Evolutionary conservation across 2,329 filamentous ascomycete species (phyloP).

Genomic region (Ceratocystis huliohia): DNA sequence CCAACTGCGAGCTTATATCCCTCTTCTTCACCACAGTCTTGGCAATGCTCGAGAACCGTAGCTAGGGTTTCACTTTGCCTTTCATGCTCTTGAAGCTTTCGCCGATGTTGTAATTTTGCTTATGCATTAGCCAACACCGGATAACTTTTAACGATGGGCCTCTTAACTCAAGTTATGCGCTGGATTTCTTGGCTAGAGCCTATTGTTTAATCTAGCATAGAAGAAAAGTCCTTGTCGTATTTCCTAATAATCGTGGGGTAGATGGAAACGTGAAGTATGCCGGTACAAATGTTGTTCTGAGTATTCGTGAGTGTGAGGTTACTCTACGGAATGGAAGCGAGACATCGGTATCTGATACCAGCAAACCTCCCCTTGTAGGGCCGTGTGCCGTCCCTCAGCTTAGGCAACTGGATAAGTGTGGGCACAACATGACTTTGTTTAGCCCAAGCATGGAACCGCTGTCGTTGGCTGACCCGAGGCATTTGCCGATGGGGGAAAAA

Average conservation of each 20-base stretch:
- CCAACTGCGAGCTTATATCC: background rate
- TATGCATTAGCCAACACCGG: conserved; percentile 65
- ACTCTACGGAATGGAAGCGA: conserved; percentile 53
- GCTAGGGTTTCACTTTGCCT: conserved; percentile 29
- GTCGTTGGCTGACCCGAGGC: background rate
- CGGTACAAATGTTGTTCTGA: conserved; percentile 59
- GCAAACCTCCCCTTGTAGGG: conserved; percentile 33
- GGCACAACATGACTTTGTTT: conserved; percentile 9
- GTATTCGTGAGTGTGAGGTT: conserved; percentile 51
- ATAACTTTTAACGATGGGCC: conserved; percentile 40
- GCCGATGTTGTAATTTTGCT: conserved; percentile 54
- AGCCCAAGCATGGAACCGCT: background rate
- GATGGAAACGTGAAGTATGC: conserved; percentile 57
- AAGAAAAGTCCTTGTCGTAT: conserved; percentile 54
- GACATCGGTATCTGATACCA: conserved; percentile 54
- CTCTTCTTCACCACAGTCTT: background rate
- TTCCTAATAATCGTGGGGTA: conserved; percentile 56
- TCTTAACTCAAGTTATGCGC: conserved; percentile 50
- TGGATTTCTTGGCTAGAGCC: conserved; percentile 65
- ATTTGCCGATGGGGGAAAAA: background rate
- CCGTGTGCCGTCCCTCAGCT: conserved; percentile 29
- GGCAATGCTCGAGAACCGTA: conserved; percentile 21
- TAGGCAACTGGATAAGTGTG: background rate
- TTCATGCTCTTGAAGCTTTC: conserved; percentile 40
- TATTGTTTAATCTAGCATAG: conserved; percentile 37